These are phyloP conservation scores for Suillus subalutaceus DNA, from an alignment of 768 basidiomycete genomes.

Conservation along the genomic window DNA sequence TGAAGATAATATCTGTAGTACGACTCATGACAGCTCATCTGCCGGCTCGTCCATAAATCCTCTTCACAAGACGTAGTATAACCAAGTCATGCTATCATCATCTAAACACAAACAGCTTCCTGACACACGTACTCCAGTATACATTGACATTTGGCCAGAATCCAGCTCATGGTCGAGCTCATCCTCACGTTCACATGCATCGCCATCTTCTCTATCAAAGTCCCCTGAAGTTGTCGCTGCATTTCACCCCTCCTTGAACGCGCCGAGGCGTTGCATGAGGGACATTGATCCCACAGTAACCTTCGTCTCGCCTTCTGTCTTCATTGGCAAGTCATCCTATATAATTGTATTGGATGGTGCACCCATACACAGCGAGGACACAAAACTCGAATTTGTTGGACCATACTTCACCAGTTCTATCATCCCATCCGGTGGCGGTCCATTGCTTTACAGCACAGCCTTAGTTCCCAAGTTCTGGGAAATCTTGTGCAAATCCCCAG, in stretches of 20 bases:
- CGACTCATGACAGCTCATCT: too few species aligned
- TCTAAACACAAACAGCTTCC: constrained; percentile 26
- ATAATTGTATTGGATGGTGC: constrained; percentile 52
- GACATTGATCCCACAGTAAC: constrained; percentile 71
- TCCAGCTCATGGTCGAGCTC: constrained; percentile 9
- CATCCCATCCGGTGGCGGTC: constrained; percentile 25
- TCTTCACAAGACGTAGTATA: constrained; percentile 13
- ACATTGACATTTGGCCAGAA: constrained; percentile 35
- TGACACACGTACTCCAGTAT: constrained; percentile 33
- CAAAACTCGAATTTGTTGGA: constrained; percentile 36
- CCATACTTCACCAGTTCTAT: constrained; percentile 29
- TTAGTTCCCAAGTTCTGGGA: constrained; percentile 71
- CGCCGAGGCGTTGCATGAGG: constrained; percentile 50
- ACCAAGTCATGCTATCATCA: constrained; percentile 22
- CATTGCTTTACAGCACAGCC: constrained; percentile 57
- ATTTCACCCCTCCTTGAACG: constrained; percentile 16
- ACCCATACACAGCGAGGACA: constrained; percentile 20
- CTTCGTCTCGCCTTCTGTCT: constrained; percentile 52
- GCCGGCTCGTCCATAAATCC: constrained; percentile 10
- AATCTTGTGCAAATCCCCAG: constrained; percentile 55
- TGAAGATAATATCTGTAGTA: neutral
- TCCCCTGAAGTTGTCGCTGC: neutral
- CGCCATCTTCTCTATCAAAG: constrained; percentile 9
- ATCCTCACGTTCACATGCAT: constrained; percentile 1
- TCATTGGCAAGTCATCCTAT: constrained; percentile 57